phyloP scores from a whole-genome alignment of 2,329 filamentous ascomycete genomes.

The Fusarium secorum region DNA sequence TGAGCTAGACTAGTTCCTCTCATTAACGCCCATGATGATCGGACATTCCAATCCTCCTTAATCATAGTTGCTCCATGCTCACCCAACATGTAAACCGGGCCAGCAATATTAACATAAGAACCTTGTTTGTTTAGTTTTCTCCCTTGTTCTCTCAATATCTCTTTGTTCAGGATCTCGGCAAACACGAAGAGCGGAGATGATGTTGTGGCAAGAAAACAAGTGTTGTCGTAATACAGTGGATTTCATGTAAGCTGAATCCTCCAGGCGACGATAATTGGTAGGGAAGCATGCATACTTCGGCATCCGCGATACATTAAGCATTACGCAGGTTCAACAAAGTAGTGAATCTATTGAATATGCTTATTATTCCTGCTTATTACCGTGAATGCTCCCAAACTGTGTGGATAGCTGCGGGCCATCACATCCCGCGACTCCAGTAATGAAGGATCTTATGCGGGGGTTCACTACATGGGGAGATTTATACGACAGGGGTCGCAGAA shows the following conservation, averaged over 20 bases:
- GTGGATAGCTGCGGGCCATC: neutral
- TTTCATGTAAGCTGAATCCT: neutral
- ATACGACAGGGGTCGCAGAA: neutral
- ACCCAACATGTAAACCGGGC: slow-evolving; percentile 66
- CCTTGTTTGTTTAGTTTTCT: neutral
- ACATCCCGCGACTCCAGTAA: neutral
- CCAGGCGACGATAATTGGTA: neutral
- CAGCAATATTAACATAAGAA: slow-evolving; percentile 58
- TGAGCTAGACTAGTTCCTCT: neutral
- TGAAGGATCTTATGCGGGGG: neutral
- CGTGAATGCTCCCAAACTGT: neutral
- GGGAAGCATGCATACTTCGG: neutral
- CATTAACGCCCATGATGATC: neutral
- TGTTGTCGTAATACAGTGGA: neutral
- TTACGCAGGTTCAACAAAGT: neutral
- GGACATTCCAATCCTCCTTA: neutral
- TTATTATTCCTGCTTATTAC: neutral
- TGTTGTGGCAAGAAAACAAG: neutral
- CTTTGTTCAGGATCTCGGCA: neutral
- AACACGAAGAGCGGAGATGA: neutral
- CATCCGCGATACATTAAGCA: neutral
- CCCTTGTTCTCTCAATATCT: neutral
- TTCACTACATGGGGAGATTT: neutral
- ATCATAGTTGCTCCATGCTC: slow-evolving; percentile 54
- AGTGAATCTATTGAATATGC: neutral